Base-by-base conservation (phyloP, 2,329 filamentous ascomycete species). In the Beauveria rudraprayagi region DNA sequence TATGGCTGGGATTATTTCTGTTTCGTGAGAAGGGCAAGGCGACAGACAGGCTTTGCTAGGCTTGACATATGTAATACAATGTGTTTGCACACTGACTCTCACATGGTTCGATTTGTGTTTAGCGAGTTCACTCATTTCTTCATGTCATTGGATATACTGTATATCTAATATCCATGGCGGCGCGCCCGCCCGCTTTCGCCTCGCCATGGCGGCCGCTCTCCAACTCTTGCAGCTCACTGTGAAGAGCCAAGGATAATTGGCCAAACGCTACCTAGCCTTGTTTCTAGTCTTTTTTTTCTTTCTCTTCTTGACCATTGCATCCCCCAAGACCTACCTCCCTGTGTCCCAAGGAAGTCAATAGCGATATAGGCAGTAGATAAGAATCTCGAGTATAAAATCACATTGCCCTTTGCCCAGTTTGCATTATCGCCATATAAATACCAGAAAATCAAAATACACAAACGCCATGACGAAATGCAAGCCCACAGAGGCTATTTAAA, bases 401-500 rank as follows among this genome's bases (percentile, higher is more conserved):
- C 55, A 55, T 52, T 54, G 19, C 47, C 48, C 28, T 22, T 59
- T 51, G 51, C 40, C 50, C 41, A 37, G 43, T 56, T 50, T 50
- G 61, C 55, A 37, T 26, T 53, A 22, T 62, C 41, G 60, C 61
- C 43, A 17, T 57, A 53, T 30, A 30, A 58, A 50, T 52, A 48
- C n/a, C 55, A 61, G 47, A 51, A 37, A 54, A 46, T 46, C 53
- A 55, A 47, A 48, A 52, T 44, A 37, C 48, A 61, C 37, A 17
- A 60, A 62, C 60, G 60, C 47, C 62, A 57, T 60, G 55, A 61
- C 30, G 48, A 59, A 55, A 62, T 63, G 60, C 56, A 58, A 58
- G 52, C 60, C 50, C 51, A 56, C 54, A 54, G 50, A 46, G 28
- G 40, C 34, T 40, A 40, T 60, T 40, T 14, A 60, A 28, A 44